These are phyloP conservation scores for Neocallimastix lanati DNA, from an alignment of 192 early-diverging fungal species.

Conservation along the genomic window DNA sequence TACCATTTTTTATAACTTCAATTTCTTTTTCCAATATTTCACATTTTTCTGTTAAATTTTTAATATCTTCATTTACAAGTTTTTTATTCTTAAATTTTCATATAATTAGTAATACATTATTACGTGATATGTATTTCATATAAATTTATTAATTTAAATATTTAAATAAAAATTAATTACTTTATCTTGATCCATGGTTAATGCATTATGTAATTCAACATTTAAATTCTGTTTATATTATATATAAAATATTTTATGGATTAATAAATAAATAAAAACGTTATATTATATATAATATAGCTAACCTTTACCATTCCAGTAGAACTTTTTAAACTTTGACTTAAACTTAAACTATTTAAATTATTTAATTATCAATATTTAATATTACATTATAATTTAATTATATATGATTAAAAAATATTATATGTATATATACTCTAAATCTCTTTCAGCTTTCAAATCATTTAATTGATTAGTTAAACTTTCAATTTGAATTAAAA, in stretches of 20 bases:
- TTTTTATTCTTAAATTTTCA: background rate
- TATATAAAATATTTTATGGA: too few relatives aligned
- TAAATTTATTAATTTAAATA: too few relatives aligned
- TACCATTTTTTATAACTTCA: background rate
- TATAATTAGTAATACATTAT: too few relatives aligned
- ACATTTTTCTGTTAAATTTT: background rate
- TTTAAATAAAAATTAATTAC: background rate
- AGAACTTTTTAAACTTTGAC: background rate
- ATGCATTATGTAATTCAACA: background rate
- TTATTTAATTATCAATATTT: background rate
- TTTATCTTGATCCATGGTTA: background rate
- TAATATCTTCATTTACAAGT: background rate
- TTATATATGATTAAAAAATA: too few relatives aligned
- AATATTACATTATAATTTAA: too few relatives aligned
- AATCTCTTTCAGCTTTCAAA: background rate
- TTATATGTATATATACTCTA: background rate
- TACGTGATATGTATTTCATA: too few relatives aligned
- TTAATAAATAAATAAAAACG: too few relatives aligned
- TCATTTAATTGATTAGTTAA: background rate
- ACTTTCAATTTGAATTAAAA: background rate
- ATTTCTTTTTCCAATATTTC: background rate
- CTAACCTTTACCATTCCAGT: background rate
- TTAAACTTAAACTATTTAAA: background rate
- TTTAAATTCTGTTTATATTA: background rate
- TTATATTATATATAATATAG: too few relatives aligned